Evolutionary conservation across 192 early-diverging fungal species (phyloP).

Genomic region (Backusella sp.): DNA sequence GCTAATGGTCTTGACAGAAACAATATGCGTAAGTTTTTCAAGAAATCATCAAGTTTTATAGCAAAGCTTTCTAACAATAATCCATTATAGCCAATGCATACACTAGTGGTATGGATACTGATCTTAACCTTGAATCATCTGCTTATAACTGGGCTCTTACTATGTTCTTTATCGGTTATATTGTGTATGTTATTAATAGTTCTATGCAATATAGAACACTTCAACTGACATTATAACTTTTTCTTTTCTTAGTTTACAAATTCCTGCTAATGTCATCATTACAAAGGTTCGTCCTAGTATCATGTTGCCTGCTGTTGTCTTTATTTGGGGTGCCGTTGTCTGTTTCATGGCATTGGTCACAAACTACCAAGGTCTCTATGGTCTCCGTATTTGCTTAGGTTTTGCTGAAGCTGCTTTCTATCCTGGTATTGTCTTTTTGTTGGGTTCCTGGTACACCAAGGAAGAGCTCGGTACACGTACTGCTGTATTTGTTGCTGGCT

Average conservation of each 20-base stretch:
- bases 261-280: conserved; percentile 27
- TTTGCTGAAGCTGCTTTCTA: conserved; percentile 33
- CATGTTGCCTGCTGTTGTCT: conserved; percentile 21
- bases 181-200: conserved; percentile 7
- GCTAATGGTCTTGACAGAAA: conserved; percentile 37
- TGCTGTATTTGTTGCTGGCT: conserved; percentile 33
- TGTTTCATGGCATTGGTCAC: conserved; percentile 27
- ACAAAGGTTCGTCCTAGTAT: conserved; percentile 28
- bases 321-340: conserved; percentile 26
- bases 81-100: conserved; percentile 27
- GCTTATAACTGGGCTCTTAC: conserved; percentile 62
- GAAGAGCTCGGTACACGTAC: conserved; percentile 36
- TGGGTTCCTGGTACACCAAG: conserved; percentile 40
- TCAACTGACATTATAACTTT: neutral
- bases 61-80: neutral
- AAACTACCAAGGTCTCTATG: conserved; percentile 30
- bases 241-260: conserved; percentile 17
- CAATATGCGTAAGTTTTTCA: conserved; percentile 22
- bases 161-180: conserved; percentile 65
- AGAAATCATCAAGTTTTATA: neutral
- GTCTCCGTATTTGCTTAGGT: conserved; percentile 35
- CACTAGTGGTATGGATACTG: conserved; percentile 36
- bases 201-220: neutral
- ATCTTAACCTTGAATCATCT: conserved; percentile 36
- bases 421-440: conserved; percentile 33